phyloP scores from a whole-genome alignment of 805 yeast species.

The Ogataea neopini region DNA sequence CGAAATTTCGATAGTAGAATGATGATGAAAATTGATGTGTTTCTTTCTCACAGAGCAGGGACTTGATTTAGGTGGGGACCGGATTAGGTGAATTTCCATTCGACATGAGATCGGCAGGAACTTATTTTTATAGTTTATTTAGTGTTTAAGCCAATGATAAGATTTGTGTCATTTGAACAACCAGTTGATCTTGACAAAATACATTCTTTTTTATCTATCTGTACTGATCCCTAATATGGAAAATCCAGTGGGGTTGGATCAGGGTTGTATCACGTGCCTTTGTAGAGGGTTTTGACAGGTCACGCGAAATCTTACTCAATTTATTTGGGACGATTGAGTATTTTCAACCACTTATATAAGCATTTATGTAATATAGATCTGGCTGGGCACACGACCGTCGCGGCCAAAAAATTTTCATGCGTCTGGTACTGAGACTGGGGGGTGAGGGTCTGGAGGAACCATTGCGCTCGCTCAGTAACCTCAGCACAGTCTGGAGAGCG shows the following conservation, averaged over 20 bases:
- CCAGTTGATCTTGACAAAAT: too few species aligned
- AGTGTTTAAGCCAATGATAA: slow-evolving; percentile 3
- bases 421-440: background rate
- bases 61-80: too few species aligned
- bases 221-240: background rate
- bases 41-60: too few species aligned
- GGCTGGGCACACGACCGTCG: background rate
- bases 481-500: slow-evolving; percentile 4
- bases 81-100: background rate
- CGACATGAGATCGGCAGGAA: background rate
- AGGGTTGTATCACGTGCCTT: background rate
- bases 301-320: too few species aligned
- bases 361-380: too few species aligned
- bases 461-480: too few species aligned
- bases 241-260: background rate
- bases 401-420: slow-evolving; percentile 7
- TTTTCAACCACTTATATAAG: too few species aligned
- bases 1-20: slow-evolving; percentile 1
- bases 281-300: background rate
- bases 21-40: background rate
- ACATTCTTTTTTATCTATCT: too few species aligned
- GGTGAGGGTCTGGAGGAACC: background rate
- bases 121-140: background rate
- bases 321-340: too few species aligned
- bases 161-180: background rate